Evolutionary conservation across 495 filamentous ascomycete genomes (phyloP).

Genomic region (Pseudomonodictys pantanalensis): DNA sequence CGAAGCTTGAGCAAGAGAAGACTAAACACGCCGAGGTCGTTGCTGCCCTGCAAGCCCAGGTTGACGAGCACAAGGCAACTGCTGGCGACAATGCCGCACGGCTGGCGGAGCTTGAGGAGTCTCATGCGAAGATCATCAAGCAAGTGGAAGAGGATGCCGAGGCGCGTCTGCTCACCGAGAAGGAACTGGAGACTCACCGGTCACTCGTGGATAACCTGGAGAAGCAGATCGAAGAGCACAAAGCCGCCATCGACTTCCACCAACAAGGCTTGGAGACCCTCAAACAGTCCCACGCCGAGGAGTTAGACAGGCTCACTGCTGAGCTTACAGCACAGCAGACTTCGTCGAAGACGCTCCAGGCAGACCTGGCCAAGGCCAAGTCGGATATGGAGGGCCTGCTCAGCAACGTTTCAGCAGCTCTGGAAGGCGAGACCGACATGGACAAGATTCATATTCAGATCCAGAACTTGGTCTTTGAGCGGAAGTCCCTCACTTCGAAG

Average conservation of each 20-base stretch:
- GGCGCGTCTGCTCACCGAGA: slow-evolving; percentile 42
- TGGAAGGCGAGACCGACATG: slow-evolving; percentile 51
- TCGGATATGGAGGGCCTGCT: slow-evolving; percentile 65
- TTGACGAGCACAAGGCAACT: slow-evolving; percentile 73
- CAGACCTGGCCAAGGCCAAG: slow-evolving; percentile 67
- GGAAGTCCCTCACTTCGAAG: slow-evolving; percentile 36
- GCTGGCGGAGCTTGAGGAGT: slow-evolving; percentile 47
- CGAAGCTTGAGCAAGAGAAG: slow-evolving; percentile 51
- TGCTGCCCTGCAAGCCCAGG: slow-evolving; percentile 64
- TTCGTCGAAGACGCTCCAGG: slow-evolving; percentile 59
- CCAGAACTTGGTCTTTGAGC: slow-evolving; percentile 46
- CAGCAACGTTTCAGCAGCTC: slow-evolving; percentile 47
- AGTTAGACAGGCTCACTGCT: slow-evolving; percentile 50
- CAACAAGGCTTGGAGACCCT: slow-evolving; percentile 53
- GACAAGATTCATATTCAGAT: slow-evolving; percentile 46
- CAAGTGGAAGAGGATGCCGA: slow-evolving; percentile 51
- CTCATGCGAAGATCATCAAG: slow-evolving; percentile 46
- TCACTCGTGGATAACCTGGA: slow-evolving; percentile 46
- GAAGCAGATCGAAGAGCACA: slow-evolving; percentile 51
- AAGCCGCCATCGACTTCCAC: slow-evolving; percentile 53
- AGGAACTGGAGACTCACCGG: slow-evolving; percentile 44
- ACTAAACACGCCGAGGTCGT: slow-evolving; percentile 64
- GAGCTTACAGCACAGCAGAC: slow-evolving; percentile 52
- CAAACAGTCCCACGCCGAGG: slow-evolving; percentile 53
- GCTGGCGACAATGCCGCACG: slow-evolving; percentile 40